Evolutionary conservation across 2,329 filamentous ascomycete genomes (phyloP), one percentile per base, ranked within the genome.

Genomic region (Aspergillus hortae): DNA sequence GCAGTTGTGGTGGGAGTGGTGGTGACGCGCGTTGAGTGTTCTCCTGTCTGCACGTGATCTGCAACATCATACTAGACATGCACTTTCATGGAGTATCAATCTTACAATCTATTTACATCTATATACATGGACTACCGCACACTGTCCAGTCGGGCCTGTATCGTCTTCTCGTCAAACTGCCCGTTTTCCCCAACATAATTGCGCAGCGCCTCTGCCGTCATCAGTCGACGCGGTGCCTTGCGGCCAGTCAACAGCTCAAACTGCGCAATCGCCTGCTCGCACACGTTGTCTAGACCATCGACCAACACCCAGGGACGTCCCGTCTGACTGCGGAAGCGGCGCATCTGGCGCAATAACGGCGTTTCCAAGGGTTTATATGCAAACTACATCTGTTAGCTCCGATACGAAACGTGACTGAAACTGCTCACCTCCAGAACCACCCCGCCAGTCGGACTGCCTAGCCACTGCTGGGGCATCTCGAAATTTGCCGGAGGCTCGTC

Each of bases 241-340:
- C 87, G 77, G 0, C 88, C 88, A 0, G 88, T 91, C 66, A 92
- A 90, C 2, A 92, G 71, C 69, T 92, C 89, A 63, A 92, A 92
- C 61, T 92, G 88, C 1, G 88, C 88, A 69, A 89, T 89, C 0
- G 86, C 89, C 65, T 92, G 88, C 66, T 92, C 89, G 0, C 87
- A 87, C 12, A 92, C 70, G 44, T 91, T 78, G 60, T 92, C 88
- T 11, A 92, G 73, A 0, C 88, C 88, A 61, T 91, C 87, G 68
- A 91, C 82, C 15, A 88, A 78, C 0, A 90, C 85, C 88, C 88
- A 92, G 6, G 69, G 70, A 32, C 63, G 64, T 6, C 65, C 65
- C 4, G 38, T 88, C 79, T 57, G 79, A 74, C 50, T 83, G 74
- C 17, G 82, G 76, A 66, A 82, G 71, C 48, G 76, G 72, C 84